A percentile compares a stretch with the other conserved stretches of the same genome.
These are phyloP conservation scores for Botrytis squamosa DNA, from an alignment of 2,329 filamentous ascomycete genomes.

Conservation along the genomic window DNA sequence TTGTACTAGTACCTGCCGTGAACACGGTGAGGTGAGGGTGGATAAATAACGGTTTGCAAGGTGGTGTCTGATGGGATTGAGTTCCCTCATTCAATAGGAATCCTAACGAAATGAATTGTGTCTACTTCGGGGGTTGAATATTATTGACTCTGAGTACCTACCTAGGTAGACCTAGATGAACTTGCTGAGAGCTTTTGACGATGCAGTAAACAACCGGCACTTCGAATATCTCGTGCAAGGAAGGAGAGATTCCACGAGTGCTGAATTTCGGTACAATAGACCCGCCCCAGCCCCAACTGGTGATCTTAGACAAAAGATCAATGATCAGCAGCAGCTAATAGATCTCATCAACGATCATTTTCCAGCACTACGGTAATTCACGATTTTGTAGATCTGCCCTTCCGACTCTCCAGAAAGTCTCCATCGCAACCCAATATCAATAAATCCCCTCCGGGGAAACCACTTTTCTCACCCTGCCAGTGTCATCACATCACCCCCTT, in stretches of 20 bases:
- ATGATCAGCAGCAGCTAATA: neutral
- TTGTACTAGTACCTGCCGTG: constrained; percentile 6
- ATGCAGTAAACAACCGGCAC: neutral
- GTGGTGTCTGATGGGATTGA: neutral
- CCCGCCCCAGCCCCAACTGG: neutral
- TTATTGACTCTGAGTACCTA: neutral
- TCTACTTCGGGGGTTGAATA: neutral
- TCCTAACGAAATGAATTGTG: neutral
- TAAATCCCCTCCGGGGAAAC: neutral
- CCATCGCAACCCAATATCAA: constrained; percentile 10
- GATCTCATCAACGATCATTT: constrained; percentile 5
- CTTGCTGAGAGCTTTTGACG: neutral
- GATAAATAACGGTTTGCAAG: constrained; percentile 1
- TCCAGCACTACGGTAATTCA: constrained; percentile 1
- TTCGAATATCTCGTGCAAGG: neutral
- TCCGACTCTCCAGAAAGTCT: neutral
- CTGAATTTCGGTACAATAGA: neutral
- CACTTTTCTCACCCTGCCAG: neutral
- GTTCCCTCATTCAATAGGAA: no score
- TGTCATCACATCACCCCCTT: neutral
- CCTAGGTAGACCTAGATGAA: neutral
- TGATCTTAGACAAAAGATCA: constrained; percentile 11
- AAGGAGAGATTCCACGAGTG: neutral
- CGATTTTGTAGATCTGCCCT: neutral
- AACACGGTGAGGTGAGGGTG: neutral